A percentile compares a stretch with the other conserved stretches of the same genome.
Conservation (phyloP, 768 basidiomycete genomes). For the Gymnopilus dilepis region DNA sequence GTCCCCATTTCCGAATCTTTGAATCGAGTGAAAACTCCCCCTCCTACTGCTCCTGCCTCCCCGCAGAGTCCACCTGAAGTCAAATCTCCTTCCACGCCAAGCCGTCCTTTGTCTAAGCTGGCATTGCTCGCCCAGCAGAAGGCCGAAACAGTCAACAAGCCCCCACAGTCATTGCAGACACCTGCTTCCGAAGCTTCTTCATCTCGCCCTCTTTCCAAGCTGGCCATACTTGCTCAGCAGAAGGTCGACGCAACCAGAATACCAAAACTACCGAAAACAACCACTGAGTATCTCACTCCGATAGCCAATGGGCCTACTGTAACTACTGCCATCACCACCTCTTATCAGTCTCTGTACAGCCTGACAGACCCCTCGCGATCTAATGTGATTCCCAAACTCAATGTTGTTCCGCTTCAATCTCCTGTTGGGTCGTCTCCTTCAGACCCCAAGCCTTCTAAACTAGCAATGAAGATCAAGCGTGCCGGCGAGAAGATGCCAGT, state of each 20-base stretch:
- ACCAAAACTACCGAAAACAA: constrained; percentile 50
- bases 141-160: constrained; percentile 32
- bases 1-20: constrained; percentile 16
- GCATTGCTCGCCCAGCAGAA: constrained; percentile 73
- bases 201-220: constrained; percentile 64
- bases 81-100: constrained; percentile 14
- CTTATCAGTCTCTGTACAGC: constrained; percentile 73
- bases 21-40: constrained; percentile 30
- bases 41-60: constrained; percentile 13
- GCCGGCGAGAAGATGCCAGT: constrained; percentile 46
- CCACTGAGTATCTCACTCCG: constrained; percentile 75
- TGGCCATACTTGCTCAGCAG: constrained; percentile 74
- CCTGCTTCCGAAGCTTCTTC: constrained; percentile 25
- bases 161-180: constrained; percentile 30
- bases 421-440: constrained; percentile 29
- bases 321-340: constrained; percentile 84
- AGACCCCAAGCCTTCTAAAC: constrained; percentile 64
- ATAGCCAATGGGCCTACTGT: constrained; percentile 85
- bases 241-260: constrained; percentile 50
- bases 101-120: constrained; percentile 42
- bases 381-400: constrained; percentile 44
- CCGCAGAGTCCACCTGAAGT: constrained; percentile 3
- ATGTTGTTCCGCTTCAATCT: constrained; percentile 48
- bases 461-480: constrained; percentile 76
- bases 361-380: constrained; percentile 58